Conservation (phyloP, 2,329 filamentous ascomycete genomes). For the Fonsecaea monophora region DNA sequence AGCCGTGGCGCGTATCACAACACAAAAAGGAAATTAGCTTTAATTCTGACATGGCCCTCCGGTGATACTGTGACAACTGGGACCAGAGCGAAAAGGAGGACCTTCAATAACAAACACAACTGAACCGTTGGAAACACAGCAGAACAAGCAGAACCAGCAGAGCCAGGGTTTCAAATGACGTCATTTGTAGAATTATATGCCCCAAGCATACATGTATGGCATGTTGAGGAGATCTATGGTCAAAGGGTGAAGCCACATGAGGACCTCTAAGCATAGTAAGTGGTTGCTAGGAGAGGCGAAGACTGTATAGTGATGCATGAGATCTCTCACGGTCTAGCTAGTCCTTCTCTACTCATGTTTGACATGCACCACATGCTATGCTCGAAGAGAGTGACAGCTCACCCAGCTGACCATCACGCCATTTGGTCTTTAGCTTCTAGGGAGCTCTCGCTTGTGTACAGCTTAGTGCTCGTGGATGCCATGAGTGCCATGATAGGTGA, state of each 20-base stretch:
- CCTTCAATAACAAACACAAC: not conserved
- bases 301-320: not conserved
- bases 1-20: not conserved
- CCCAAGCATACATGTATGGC: too few species aligned
- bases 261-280: not conserved
- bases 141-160: not conserved
- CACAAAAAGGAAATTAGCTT: not conserved
- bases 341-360: not conserved
- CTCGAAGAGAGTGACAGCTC: not conserved
- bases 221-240: not conserved
- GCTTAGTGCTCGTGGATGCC: not conserved
- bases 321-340: not conserved
- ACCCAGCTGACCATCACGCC: not conserved
- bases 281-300: not conserved
- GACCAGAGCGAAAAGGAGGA: not conserved
- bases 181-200: not conserved
- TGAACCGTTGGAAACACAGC: not conserved
- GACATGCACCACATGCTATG: not conserved
- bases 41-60: not conserved
- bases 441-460: not conserved
- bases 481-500: not conserved
- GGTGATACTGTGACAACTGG: not conserved
- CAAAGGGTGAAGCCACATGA: not conserved
- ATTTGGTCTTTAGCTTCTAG: not conserved
- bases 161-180: conserved; percentile 1